Evolutionary conservation across 2,329 filamentous ascomycete genomes (phyloP), one percentile per base, ranked within the genome.

Genomic region (Phoma sp.): DNA sequence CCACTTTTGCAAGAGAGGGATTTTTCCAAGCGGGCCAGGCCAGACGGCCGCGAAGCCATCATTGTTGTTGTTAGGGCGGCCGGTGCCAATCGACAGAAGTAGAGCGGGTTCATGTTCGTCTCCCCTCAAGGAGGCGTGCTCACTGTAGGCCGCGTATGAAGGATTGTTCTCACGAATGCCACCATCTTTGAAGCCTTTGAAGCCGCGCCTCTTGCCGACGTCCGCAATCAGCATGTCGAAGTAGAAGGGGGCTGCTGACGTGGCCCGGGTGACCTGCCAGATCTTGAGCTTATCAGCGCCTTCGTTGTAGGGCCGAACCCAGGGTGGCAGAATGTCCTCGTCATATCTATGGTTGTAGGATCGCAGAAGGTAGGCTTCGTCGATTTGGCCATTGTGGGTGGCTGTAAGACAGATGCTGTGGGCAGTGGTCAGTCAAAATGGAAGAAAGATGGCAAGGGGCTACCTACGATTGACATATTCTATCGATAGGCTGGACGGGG

Each of bases 121-220:
- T 43, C 77, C 76, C 58, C 77, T 78, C 2, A 81, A 65, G 0
- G 76, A 76, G 35, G 77, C 74, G 54, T 80, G 80, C 55, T 82
- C 79, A 49, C 67, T 76, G 47, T 78, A 75, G 0, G 79, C 79
- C 7, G 79, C 78, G 40, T 78, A 78, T 11, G 73, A 73, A 3
- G 79, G 79, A 40, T 81, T 82, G 69, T 82, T 81, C 48, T 81
- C 79, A 32, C 79, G 75, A 38, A 81, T 81, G 22, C 79, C 79
- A 27, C 79, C 79, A 52, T 81, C 79, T 63, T 81, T 81, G 72
- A 80, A 81, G 8, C 72, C 74, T 42, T 69, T 65, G 37, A 71
- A 70, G 22, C 72, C 72, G n/a, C 71, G 70, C n/a, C 45, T 52
- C 14, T 61, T 68, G 3, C 58, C 64, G 30, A 80, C 65, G 27